Evolutionary conservation across 2,329 filamentous ascomycete species (phyloP), one percentile per base, ranked within the genome.

Genomic region (Balansia obtecta): DNA sequence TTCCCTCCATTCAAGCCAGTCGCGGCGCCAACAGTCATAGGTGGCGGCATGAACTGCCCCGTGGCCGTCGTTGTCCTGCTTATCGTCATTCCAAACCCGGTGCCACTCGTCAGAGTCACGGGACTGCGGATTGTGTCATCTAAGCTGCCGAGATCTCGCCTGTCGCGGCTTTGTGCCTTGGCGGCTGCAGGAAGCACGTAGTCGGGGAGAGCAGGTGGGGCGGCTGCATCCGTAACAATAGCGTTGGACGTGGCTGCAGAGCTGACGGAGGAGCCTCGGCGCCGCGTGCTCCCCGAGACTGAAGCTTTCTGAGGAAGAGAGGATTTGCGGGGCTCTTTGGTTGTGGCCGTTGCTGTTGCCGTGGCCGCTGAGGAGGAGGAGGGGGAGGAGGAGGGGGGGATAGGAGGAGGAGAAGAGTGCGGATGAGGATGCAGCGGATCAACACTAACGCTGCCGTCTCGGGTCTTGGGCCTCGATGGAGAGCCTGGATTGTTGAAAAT

Each of bases 231-330:
- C 49, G 69, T 73, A 45, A 70, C 61, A 54, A 69, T 60, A 55
- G 64, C 61, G 57, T 63, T 63, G 27, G 62, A 57, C 53, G 71
- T 67, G 52, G 67, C 69, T 38, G 61, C 52, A 46, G 61, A 58
- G 53, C 60, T 52, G 56, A 58, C 55, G 46, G 65, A 67, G 52
- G 63, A 66, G 49, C 65, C 63, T 45, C 71, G 65, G 9, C 69
- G 65, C 10, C 71, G 68, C 22, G 71, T 68, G 55, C 68, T 68
- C 50, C 69, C 70, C 40, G 73, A 72, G 53, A 79, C 70, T 42
- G 77, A 78, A 9, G 75, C 55, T 60, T 76, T 79, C 57, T 75
- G 76, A 50, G 70, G 67, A 60, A 78, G 75, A 43, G 76, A 79
- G 22, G 69, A 62, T 57, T 74, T 73, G 65, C 75, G 70, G 20